A percentile compares a stretch with the other conserved stretches of the same genome.
These are phyloP conservation scores for Penicillium odoratum DNA, from an alignment of 495 filamentous ascomycete genomes.

Conservation along the genomic window DNA sequence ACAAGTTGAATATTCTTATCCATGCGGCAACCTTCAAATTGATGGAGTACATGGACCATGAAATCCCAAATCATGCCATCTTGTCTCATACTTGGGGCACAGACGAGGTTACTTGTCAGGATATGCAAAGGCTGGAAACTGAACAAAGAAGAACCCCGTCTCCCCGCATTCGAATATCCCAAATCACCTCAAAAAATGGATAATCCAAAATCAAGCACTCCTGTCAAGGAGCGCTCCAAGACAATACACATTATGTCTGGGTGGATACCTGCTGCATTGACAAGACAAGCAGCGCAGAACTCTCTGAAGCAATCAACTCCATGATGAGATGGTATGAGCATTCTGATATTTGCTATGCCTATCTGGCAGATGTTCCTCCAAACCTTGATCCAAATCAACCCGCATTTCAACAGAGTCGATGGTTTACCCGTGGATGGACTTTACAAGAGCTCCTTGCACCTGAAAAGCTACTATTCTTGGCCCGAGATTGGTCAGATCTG, in stretches of 20 bases:
- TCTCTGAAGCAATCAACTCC: constrained; percentile 39
- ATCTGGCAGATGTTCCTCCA: constrained; percentile 25
- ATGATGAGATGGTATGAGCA: constrained; percentile 41
- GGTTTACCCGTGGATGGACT: constrained; percentile 31
- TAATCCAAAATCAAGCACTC: not conserved
- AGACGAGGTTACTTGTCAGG: not conserved
- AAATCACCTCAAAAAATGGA: not conserved
- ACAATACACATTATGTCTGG: constrained; percentile 18
- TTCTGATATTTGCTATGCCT: constrained; percentile 31
- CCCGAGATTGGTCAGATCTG: not conserved
- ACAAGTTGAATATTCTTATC: not conserved
- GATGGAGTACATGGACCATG: not conserved
- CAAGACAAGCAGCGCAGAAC: constrained; percentile 32
- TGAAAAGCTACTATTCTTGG: constrained; percentile 25
- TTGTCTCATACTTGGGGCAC: not conserved
- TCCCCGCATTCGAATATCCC: no score
- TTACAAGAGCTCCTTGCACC: constrained; percentile 29
- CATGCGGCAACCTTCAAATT: not conserved
- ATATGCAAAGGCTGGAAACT: not conserved
- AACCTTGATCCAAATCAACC: not conserved
- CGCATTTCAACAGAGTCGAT: not conserved
- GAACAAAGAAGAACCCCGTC: not conserved
- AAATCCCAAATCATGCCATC: not conserved
- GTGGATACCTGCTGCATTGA: constrained; percentile 35
- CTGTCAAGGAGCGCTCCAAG: not conserved